Base-by-base conservation (phyloP, 768 basidiomycete genomes). In the Hericium coralloides region DNA sequence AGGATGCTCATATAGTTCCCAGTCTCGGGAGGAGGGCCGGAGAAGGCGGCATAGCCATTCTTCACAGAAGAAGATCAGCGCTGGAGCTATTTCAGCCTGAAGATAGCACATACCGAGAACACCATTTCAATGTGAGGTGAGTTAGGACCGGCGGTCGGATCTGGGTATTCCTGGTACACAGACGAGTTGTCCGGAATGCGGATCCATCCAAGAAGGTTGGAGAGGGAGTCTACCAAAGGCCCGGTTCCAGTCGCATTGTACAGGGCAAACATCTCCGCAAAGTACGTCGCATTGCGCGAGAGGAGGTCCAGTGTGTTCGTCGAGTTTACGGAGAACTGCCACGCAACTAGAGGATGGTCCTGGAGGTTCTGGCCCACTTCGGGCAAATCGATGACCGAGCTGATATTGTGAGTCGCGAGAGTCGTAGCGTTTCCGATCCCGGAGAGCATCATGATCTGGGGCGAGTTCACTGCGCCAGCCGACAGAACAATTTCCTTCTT, bases 321-420 rank as follows among this genome's bases (percentile, higher is more conserved):
- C 5, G 54, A 39, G 53, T 61, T 63, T 20, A 49, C 38, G 17
- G 47, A 38, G 37, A 36, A 55, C 25, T 39, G 22, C 15, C 36
- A 63, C 10, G 43, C 56, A 37, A 51, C 8, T 12, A 26, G 4
- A 25, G 47, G 6, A 52, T 60, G 56, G 64, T 73, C 73, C 63
- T 73, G 71, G 10, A 74, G 62, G 56, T 74, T 73, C 15, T 45
- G 61, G n/a, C 74, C 73, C 17, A 75, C 73, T 2, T 70, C 71
- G 1, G 74, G 72, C 22, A 71, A 59, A 56, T 72, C 37, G 4
- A 72, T 63, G 20, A 71, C 41, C 5, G 71, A 23, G 38, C 64
- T 53, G 55, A 72, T 70, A 3, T 67, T 67, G 36, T 65, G 50
- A 20, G 63, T 22, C 14, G 41, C 45, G 3, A 73, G 64, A 4